A percentile compares a stretch with the other conserved stretches of the same genome.
These are phyloP conservation scores for Stropharia rugosoannulata DNA, from an alignment of 768 basidiomycete species.

Conservation along the genomic window DNA sequence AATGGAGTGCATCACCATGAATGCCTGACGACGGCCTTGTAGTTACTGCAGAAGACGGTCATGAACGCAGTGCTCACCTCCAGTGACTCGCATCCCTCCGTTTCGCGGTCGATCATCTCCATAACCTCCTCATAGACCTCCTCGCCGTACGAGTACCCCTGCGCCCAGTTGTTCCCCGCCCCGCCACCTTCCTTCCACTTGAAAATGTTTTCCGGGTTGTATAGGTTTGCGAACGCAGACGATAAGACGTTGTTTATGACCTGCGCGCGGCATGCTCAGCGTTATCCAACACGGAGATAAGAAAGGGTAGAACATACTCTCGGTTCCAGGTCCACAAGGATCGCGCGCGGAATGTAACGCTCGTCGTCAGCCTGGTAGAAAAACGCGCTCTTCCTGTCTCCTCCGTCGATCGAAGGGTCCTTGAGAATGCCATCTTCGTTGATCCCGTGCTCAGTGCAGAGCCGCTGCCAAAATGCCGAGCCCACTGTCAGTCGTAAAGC, in stretches of 20 bases:
- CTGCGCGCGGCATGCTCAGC: constrained; percentile 37
- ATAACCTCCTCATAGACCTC: constrained; percentile 93
- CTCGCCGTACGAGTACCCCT: constrained; percentile 90
- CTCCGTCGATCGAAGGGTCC: constrained; percentile 94
- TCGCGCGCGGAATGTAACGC: constrained; percentile 96
- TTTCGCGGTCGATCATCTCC: constrained; percentile 98
- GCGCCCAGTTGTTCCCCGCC: constrained; percentile 99
- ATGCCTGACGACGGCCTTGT: constrained; percentile 65
- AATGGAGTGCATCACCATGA: constrained; percentile 98
- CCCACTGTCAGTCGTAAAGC: constrained; percentile 60
- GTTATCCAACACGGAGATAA: not conserved
- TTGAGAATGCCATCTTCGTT: constrained; percentile 93
- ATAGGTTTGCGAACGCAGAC: constrained; percentile 85
- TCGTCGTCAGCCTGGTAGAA: constrained; percentile 99
- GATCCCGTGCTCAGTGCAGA: constrained; percentile 99
- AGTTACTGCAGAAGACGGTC: not conserved
- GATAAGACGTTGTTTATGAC: constrained; percentile 94
- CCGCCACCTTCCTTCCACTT: constrained; percentile 95
- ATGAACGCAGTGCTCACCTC: constrained; percentile 55
- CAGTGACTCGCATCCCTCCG: constrained; percentile 96
- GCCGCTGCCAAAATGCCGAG: constrained; percentile 96
- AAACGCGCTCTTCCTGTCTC: constrained; percentile 98
- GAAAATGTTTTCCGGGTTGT: constrained; percentile 98
- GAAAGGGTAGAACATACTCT: constrained; percentile 51
- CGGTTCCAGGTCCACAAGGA: constrained; percentile 96